Evolutionary conservation across 2,329 filamentous ascomycete species (phyloP).

Genomic region (Exophiala aquamarina): DNA sequence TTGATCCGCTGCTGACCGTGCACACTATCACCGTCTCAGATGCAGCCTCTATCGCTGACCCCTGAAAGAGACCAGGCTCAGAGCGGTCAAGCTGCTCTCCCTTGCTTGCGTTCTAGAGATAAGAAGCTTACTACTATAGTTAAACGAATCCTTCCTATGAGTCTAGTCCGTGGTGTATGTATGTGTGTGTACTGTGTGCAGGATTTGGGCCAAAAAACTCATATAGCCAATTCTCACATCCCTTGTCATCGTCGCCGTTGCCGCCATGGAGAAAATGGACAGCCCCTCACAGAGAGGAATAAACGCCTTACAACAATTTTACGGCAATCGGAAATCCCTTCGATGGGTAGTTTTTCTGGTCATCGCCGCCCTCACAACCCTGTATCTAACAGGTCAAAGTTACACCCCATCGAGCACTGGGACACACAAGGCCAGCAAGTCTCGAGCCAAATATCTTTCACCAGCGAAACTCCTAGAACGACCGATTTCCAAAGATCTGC

Average conservation of each 20-base stretch:
- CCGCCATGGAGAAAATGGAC: not conserved
- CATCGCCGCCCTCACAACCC: constrained; percentile 13
- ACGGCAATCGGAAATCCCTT: constrained; percentile 11
- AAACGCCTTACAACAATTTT: constrained; percentile 17
- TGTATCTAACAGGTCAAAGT: constrained; percentile 15
- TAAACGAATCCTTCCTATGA: no score
- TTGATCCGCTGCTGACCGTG: no score
- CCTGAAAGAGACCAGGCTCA: not conserved
- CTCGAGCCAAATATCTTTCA: constrained; percentile 13
- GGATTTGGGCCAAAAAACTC: not conserved
- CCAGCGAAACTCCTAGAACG: constrained; percentile 19
- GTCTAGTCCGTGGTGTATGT: no score
- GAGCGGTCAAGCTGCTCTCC: not conserved
- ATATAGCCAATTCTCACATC: not conserved
- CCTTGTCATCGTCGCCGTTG: not conserved
- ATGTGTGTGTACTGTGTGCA: no score
- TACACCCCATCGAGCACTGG: constrained; percentile 5
- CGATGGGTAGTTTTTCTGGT: constrained; percentile 21
- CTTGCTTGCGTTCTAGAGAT: no score
- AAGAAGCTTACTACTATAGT: no score
- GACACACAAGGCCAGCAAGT: not conserved
- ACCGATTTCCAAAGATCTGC: constrained; percentile 21
- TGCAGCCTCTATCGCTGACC: not conserved
- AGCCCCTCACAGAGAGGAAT: constrained; percentile 13
- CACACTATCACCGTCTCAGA: not conserved